Conservation (phyloP, 2,329 filamentous ascomycete species). For the Cladorrhinum sp. region DNA sequence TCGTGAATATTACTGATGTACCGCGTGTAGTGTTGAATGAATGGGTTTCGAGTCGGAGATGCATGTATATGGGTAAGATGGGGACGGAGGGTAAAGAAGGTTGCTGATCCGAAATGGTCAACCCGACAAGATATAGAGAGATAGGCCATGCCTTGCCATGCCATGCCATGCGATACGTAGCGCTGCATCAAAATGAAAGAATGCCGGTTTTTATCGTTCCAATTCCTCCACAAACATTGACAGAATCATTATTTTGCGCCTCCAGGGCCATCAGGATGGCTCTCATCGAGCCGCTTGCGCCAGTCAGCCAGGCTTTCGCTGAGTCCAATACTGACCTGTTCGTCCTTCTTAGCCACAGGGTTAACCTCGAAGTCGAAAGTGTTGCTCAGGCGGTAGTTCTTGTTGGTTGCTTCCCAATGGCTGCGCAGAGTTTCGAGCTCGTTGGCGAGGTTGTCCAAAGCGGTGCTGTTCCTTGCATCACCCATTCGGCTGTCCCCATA, state of each 20-base stretch:
- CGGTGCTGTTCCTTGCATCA: slow-evolving; percentile 58
- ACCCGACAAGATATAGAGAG: neutral
- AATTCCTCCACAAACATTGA: neutral
- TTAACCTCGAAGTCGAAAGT: slow-evolving; percentile 76
- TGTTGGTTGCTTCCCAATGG: slow-evolving; percentile 95
- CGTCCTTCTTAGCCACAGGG: slow-evolving; percentile 29
- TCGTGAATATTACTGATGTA: neutral
- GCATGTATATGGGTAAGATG: neutral
- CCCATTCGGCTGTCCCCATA: slow-evolving; percentile 56
- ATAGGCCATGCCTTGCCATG: neutral
- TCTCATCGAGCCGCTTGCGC: slow-evolving; percentile 70
- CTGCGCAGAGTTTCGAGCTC: slow-evolving; percentile 87
- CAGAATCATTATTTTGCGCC: slow-evolving; percentile 14
- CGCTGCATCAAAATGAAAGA: neutral
- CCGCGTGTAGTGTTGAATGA: neutral
- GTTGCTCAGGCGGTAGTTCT: slow-evolving; percentile 87
- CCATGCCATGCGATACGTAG: neutral
- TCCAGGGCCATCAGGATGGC: slow-evolving; percentile 18
- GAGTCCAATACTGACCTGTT: slow-evolving; percentile 48
- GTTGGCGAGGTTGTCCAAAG: slow-evolving; percentile 84
- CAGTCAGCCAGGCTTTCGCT: slow-evolving; percentile 75
- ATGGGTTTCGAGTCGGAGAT: neutral
- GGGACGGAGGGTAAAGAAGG: neutral
- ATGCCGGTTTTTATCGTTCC: neutral
- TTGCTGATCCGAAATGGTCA: neutral